Conservation (phyloP, 176 grass and related monocot species). For the Bolboschoenus planiculmis region DNA sequence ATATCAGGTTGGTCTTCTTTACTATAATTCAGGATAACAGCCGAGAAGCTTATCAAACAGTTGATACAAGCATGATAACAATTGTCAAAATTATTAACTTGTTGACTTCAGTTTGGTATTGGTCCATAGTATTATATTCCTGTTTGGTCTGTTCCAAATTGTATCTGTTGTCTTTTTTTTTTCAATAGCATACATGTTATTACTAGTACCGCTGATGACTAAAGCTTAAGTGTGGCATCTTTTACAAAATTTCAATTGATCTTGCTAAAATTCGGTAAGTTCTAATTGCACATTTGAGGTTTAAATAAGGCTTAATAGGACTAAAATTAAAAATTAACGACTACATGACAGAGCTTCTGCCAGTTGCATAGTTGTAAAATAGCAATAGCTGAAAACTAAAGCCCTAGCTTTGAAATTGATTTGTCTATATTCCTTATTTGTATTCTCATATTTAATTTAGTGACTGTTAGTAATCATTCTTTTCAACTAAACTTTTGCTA, state of each 20-base stretch:
- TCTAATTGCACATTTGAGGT: not conserved
- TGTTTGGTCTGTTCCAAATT: not conserved
- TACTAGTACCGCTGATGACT: not conserved
- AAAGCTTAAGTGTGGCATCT: not conserved
- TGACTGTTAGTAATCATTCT: not conserved
- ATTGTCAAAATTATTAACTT: not conserved
- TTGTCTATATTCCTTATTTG: not conserved
- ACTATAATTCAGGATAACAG: not conserved
- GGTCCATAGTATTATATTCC: not conserved
- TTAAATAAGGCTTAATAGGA: not conserved
- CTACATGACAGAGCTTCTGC: not conserved
- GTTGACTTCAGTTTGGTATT: not conserved
- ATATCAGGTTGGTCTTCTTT: constrained; percentile 58
- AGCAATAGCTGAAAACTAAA: not conserved
- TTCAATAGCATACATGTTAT: not conserved
- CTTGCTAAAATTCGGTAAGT: not conserved
- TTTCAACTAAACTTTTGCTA: not conserved
- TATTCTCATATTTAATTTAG: not conserved
- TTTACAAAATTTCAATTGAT: not conserved
- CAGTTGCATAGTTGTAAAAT: not conserved
- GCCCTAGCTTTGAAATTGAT: not conserved
- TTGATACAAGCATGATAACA: not conserved
- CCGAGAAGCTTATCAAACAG: not conserved
- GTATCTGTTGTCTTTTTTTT: not conserved
- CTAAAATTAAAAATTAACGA: not conserved